Evolutionary conservation across 345 rosid species (phyloP), one percentile per base, ranked within the genome.

Genomic region (Populus ilicifolia): DNA sequence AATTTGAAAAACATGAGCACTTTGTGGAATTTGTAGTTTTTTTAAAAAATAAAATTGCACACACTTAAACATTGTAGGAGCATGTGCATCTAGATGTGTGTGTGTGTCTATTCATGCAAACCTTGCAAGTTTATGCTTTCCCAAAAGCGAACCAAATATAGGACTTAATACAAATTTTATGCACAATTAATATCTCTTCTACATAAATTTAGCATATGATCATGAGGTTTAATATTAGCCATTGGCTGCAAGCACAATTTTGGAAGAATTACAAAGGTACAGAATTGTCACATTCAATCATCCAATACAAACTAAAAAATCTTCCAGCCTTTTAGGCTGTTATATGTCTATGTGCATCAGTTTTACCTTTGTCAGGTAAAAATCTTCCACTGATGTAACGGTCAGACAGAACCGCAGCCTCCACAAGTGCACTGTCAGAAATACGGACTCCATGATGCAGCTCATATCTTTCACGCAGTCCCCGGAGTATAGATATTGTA

Each of bases 371-470:
- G 84, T 96, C 98, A 30, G 99, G 99, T 75, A 96, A 82, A 85
- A 96, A 96, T 23, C 99, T 88, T 69, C 98, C 99, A 80, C 99
- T 96, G 65, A 96, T 96, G 83, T 96, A 96, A 69, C 97, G 98
- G 80, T 96, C 99, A 64, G 98, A 94, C 62, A 96, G 89, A 74
- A 96, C 86, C 41, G 99, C 98, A 81, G 98, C 98, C 84, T 91
- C 99, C 68, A 96, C 99, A 67, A 94, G 94, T 73, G 99, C 99
- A 78, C 97, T 81, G 77, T 96, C 99, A 50, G 99, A 92, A 83
- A 96, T 94, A 72, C 98, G 92, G 73, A 96, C 98, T 77, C 99
- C 99, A 10, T 96, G 99, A 86, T 96, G 99, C 80, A 96, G 88
- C 80, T 96, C 99, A 81, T 96, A 96, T 79, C 99, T 88, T 89